Evolutionary conservation across 495 filamentous ascomycete genomes (phyloP).

Genomic region (Rhypophila decipiens): DNA sequence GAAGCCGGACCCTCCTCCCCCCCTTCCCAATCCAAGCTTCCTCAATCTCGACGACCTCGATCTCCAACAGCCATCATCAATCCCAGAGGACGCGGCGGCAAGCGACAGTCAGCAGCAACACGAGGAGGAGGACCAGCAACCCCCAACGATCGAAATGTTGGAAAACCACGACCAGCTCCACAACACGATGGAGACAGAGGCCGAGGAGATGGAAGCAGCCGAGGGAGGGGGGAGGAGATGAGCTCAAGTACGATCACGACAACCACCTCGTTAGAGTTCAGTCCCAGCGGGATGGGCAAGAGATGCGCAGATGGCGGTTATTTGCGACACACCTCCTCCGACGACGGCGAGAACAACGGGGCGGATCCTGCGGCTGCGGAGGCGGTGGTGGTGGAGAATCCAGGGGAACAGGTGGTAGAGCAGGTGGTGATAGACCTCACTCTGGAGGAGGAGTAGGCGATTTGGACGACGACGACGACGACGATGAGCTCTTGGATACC

Average conservation of each 20-base stretch:
- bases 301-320: no score
- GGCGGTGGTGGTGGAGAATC: no score
- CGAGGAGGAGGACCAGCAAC: background rate
- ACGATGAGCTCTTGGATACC: slow-evolving; percentile 45
- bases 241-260: background rate
- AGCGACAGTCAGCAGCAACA: background rate
- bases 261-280: background rate
- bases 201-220: background rate
- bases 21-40: background rate
- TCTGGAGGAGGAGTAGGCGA: no score
- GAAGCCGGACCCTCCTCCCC: background rate
- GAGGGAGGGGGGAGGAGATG: background rate
- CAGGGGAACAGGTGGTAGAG: no score
- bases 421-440: no score
- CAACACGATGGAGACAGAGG: background rate
- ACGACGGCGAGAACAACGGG: no score
- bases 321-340: no score
- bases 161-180: background rate
- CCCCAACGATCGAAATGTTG: background rate
- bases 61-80: no score
- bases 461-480: slow-evolving; percentile 43
- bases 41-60: no score
- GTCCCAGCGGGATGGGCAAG: no score
- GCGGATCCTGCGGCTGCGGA: no score
- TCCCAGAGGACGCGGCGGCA: background rate